These are phyloP conservation scores for Monosporascus cannonballus DNA, from an alignment of 2,329 filamentous ascomycete species.

Conservation along the genomic window DNA sequence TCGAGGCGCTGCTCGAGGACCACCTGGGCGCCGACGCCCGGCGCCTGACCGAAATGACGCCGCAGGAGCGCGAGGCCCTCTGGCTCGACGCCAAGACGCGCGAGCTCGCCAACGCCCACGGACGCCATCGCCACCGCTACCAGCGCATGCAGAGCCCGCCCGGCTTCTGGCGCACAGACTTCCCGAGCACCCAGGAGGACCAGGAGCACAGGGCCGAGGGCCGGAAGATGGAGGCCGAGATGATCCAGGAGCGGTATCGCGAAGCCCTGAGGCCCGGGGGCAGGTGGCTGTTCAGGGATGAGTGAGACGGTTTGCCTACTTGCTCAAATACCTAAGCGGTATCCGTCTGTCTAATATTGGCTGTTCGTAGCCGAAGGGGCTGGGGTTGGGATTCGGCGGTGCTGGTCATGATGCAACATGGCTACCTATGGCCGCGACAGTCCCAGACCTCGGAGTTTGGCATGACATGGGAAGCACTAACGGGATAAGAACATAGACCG, in stretches of 20 bases:
- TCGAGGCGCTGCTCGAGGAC: conserved; percentile 41
- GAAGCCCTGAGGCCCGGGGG: conserved; percentile 77
- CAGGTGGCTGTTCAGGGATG: conserved; percentile 76
- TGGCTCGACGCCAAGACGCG: conserved; percentile 72
- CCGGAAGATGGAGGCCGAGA: conserved; percentile 53
- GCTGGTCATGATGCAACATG: no score
- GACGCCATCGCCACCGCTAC: conserved; percentile 71
- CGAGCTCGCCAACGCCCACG: conserved; percentile 66
- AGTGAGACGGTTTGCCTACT: conserved; percentile 37
- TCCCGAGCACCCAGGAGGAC: conserved; percentile 81
- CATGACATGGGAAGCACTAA: no score
- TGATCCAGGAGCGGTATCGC: conserved; percentile 66
- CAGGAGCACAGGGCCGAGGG: conserved; percentile 60
- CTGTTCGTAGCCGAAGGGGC: no score
- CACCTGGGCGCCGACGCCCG: conserved; percentile 55
- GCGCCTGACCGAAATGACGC: conserved; percentile 50
- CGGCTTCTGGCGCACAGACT: conserved; percentile 86
- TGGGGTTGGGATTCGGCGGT: no score
- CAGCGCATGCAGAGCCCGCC: conserved; percentile 68
- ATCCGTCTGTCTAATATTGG: background rate
- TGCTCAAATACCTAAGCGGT: background rate
- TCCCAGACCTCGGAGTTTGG: no score
- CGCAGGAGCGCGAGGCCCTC: conserved; percentile 56
- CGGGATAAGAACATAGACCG: no score
- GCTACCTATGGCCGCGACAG: no score